Base-by-base conservation (phyloP, 441 rosid species). In the Populus hybrid region DNA sequence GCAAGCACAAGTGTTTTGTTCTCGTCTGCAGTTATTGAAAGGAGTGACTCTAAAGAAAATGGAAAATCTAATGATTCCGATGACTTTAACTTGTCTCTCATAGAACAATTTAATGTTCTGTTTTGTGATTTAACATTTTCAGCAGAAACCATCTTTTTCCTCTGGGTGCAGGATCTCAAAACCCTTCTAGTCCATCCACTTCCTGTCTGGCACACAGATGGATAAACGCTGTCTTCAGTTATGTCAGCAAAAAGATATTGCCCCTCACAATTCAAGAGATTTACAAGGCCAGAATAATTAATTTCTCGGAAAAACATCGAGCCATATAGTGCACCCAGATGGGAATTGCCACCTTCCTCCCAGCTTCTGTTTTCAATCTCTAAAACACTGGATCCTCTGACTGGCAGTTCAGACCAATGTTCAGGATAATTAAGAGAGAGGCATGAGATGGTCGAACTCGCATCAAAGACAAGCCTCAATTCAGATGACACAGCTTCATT, bases 401-500 rank as follows among this genome's bases (percentile, higher is more conserved):
- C 83, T 9, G 82, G 80, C 75, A 30, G 63, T 36, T 76, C 59
- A 76, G 85, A 79, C 79, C 8, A n/a, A 73, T 50, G 50, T 70
- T 75, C 78, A 32, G 69, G 70, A 85, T 84, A 85, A 75, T 77
- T 76, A 10, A 85, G 71, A 71, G 46, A 84, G 79, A 90, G 79
- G 78, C 92, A 85, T 1, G 97, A 86, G 74, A 92, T 85, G 74
- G 91, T 73, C 79, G 84, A 82, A 80, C 96, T 91, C 34, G 99
- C 97, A 82, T 96, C 98, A 76, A 92, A 89, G 75, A 91, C 94
- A 79, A 91, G 83, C 86, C 99, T 91, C 63, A 82, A 69, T 73
- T 86, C 85, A 83, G 93, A 87, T 36, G 85, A 89, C 65, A 88
- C 75, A 18, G 89, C 97, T 78, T 94, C 99, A 69, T 83, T 91